Evolutionary conservation across 2,329 filamentous ascomycete genomes (phyloP), one percentile per base, ranked within the genome.

Genomic region (Raffaelea deltoideospora): DNA sequence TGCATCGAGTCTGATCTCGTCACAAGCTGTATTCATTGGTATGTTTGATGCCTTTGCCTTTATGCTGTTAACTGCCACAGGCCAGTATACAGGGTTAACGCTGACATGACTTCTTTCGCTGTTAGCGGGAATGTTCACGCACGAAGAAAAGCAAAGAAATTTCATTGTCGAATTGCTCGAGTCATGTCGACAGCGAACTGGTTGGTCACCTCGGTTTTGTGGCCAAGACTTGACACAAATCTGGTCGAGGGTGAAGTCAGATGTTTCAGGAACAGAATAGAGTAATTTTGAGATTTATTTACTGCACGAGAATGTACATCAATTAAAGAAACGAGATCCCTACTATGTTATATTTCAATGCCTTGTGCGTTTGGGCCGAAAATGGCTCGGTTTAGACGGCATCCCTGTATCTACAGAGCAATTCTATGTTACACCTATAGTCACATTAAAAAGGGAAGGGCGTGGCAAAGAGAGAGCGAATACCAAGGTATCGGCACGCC

Each of bases 1-100:
- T 36, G 54, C 54, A 10, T 59, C 54, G 11, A 54, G 56, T 28
- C 46, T 64, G 10, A 54, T 63, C 45, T 61, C 55, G 6, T 59
- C 58, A 4, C 59, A 63, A 42, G 62, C 58, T 38, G 45, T 64
- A 1, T 64, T 31, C 17, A 31, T 31, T 19, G 30, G 30, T 31
- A 19, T 8, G 30, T 31, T 17, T 18, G n/a, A 9, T 13, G 13
- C 13, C 23, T 31, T 17, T 31, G 30, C n/a, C 18, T 14, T 31
- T 18, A 20, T 19, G 11, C 18, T 9, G 9, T 19, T 14, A 7
- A 10, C 7, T 30, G 7, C 7, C n/a, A n/a, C n/a, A n/a, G n/a
- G n/a, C n/a, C n/a, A n/a, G n/a, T n/a, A n/a, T n/a, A n/a, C n/a
- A n/a, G n/a, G n/a, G n/a, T n/a, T n/a, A n/a, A n/a, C n/a, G n/a